phyloP scores from a whole-genome alignment of 345 rosid genomes.

The Rhodamnia rubescens region DNA sequence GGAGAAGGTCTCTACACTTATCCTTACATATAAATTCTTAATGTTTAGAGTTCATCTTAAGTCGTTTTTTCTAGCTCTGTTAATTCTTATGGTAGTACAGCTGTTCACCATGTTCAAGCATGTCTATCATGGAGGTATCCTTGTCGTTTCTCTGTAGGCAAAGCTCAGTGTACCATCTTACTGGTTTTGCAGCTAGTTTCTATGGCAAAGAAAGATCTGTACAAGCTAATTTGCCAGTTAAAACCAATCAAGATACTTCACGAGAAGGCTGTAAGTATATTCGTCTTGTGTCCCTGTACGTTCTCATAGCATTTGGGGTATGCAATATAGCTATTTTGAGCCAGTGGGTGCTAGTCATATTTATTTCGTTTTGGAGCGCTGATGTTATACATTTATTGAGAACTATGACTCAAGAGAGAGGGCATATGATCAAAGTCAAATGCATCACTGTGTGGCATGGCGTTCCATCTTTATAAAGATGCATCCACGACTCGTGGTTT shows the following conservation, averaged over 20 bases:
- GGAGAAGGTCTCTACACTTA: conserved; percentile 63
- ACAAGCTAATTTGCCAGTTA: conserved; percentile 39
- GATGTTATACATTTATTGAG: not conserved
- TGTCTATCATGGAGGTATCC: not conserved
- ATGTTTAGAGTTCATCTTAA: not conserved
- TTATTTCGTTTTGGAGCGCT: not conserved
- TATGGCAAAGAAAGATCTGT: conserved; percentile 54
- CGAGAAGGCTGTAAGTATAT: conserved; percentile 44
- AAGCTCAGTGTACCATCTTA: not conserved
- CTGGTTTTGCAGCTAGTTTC: conserved; percentile 39
- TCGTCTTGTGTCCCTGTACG: not conserved
- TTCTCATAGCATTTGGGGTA: not conserved
- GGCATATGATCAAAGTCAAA: not conserved
- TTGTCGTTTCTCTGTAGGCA: not conserved
- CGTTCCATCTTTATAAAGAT: not conserved
- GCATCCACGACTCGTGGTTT: not conserved
- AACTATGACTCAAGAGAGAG: not conserved
- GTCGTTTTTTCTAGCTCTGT: not conserved
- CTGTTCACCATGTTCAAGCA: not conserved
- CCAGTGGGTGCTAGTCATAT: not conserved
- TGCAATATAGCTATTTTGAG: not conserved
- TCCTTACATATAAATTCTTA: conserved; percentile 17
- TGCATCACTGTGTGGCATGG: not conserved
- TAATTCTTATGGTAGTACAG: not conserved
- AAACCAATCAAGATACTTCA: conserved; percentile 68